Conservation (phyloP, 2,329 filamentous ascomycete species). For the Ceratocystis papillata region DNA sequence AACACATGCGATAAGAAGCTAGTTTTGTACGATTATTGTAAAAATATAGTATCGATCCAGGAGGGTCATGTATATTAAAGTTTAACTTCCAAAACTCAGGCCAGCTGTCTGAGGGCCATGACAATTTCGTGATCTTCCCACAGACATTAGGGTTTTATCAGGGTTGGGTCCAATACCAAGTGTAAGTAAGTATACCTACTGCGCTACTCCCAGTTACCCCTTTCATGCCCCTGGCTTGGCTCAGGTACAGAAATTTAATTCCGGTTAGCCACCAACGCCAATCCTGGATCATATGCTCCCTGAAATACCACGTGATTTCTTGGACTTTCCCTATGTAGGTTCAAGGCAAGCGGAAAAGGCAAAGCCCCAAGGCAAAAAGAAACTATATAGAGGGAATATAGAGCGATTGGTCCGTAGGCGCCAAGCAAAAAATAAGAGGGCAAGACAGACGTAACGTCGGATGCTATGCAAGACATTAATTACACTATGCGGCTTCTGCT, state of each 20-base stretch:
- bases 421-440: background rate
- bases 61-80: background rate
- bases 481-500: background rate
- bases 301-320: background rate
- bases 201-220: background rate
- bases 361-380: background rate
- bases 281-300: background rate
- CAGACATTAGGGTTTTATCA: background rate
- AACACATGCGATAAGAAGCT: background rate
- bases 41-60: background rate
- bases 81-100: background rate
- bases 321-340: background rate
- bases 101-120: background rate
- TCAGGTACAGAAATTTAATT: conserved; percentile 11
- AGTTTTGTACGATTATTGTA: conserved; percentile 8
- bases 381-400: background rate
- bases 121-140: background rate
- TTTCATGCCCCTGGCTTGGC: conserved; percentile 8
- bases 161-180: background rate
- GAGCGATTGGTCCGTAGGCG: background rate
- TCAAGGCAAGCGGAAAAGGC: background rate
- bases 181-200: background rate
- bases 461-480: background rate
- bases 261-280: background rate
- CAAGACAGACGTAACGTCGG: background rate